Evolutionary conservation across 257 asterid species (phyloP), one percentile per base, ranked within the genome.

Genomic region (Scutellaria barbata): DNA sequence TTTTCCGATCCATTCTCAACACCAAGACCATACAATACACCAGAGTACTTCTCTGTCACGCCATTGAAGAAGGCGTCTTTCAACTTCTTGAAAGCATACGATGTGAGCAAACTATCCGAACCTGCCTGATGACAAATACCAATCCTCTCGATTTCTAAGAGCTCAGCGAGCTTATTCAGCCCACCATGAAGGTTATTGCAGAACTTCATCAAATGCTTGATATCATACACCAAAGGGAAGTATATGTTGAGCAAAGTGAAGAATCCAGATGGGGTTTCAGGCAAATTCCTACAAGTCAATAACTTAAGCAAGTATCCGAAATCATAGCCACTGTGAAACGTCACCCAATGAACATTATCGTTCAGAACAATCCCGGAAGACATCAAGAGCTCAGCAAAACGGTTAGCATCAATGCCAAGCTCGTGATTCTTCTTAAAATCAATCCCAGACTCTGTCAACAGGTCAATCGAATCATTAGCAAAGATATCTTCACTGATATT

Each of bases 111-210:
- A 68, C 84, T 80, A 67, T 80, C 84, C 0, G 84, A 80, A 13
- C 84, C 84, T 0, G 84, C 84, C 73, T 80, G 84, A 69, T 80
- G 84, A 57, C 81, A 72, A 68, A 76, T 68, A 3, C 84, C 84
- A 35, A 80, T 17, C 79, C 84, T 76, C 71, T 80, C 79, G 39
- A 80, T 58, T 43, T 76, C 84, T 18, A 80, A 46, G 10, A 80
- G 72, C 56, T 80, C 81, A n/a, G 81, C 84, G 37, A 80, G 64
- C 76, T 80, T 80, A 57, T 76, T 80, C 67, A 80, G 42, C 13
- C 84, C 81, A 10, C 84, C 84, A 17, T 80, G 84, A 22, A 80
- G 84, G 68, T 74, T 73, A 40, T 80, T 76, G 77, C 81, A 80
- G 65, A 76, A 80, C 81, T 80, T 80, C 81, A 80, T 80, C 84